A percentile compares a stretch with the other conserved stretches of the same genome.
Conservation (phyloP, 805 yeast species). For the Ogataea dorogensis region DNA sequence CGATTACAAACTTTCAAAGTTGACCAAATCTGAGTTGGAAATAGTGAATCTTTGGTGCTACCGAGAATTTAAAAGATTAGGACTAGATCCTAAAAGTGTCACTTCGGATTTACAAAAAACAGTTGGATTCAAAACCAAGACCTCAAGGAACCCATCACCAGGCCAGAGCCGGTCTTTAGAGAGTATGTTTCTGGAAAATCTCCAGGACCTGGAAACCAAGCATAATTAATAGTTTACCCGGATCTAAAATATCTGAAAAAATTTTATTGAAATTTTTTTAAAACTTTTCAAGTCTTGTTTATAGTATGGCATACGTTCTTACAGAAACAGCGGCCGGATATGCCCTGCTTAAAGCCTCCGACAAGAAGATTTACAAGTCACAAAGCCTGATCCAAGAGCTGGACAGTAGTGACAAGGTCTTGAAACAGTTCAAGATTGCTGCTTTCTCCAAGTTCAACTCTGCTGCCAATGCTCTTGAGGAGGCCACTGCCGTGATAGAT, state of each 20-base stretch:
- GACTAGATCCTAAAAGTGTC: slow-evolving; percentile 15
- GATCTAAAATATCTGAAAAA: slow-evolving; percentile 9
- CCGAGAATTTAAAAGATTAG: slow-evolving; percentile 16
- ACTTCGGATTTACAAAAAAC: slow-evolving; percentile 23
- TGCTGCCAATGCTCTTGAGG: slow-evolving; percentile 95
- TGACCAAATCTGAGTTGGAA: slow-evolving; percentile 7
- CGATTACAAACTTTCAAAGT: slow-evolving; percentile 17
- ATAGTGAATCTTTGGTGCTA: slow-evolving; percentile 27
- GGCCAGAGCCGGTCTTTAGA: slow-evolving; percentile 3
- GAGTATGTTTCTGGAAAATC: slow-evolving; percentile 8
- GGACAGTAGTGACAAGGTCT: slow-evolving; percentile 78
- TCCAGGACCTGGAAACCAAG: slow-evolving; percentile 5
- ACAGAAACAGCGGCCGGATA: slow-evolving; percentile 99
- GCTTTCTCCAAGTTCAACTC: slow-evolving; percentile 93
- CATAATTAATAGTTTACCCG: slow-evolving; percentile 9
- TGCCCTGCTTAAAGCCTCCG: slow-evolving; percentile 95
- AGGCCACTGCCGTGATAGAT: slow-evolving; percentile 86
- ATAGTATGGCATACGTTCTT: slow-evolving; percentile 76
- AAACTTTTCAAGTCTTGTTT: slow-evolving; percentile 10
- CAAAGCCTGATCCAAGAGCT: slow-evolving; percentile 71
- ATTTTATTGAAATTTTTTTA: slow-evolving; percentile 15
- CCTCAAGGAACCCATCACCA: slow-evolving; percentile 4
- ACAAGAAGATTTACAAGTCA: slow-evolving; percentile 93
- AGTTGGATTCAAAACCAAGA: slow-evolving; percentile 15
- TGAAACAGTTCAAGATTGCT: slow-evolving; percentile 88